Evolutionary conservation across 352 stramenopile species (phyloP), one percentile per base, ranked within the genome.

Genomic region (Blastocystis sp.): DNA sequence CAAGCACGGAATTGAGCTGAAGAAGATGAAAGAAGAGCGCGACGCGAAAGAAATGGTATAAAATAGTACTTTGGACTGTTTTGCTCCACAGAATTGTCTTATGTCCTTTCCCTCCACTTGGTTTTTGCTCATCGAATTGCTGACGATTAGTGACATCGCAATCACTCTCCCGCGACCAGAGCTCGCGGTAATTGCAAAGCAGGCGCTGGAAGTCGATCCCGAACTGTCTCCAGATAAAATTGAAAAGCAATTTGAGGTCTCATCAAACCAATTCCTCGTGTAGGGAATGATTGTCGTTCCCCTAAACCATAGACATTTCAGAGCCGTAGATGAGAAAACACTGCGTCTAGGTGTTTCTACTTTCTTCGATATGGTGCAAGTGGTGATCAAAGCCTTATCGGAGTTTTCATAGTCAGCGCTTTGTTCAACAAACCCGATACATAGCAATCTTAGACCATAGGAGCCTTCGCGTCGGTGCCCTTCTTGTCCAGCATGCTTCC

Each of bases 311-410:
- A 84, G 74, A n/a, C 74, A 84, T 69, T 84, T 84, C 56, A 67
- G 45, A 56, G 43, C 74, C 4, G 74, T 84, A 9, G 74, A 84
- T n/a, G 74, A 62, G 52, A 84, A 84, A 21, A 66, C 59, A 59
- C 53, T 84, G n/a, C 52, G 74, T 10, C 41, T 84, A 59, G 53
- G 74, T 52, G 74, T 84, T 17, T 84, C 74, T 67, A 84, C 74
- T 9, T 84, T 84, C 34, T 84, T 84, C 45, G 74, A 84, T 84
- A 84, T 84, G 74, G 53, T 84, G 34, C 74, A 84, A 62, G 74
- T 84, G 17, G 74, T 67, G 19, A 66, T 84, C 23, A 40, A 62
- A 52, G 56, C 45, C 2, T 45, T 84, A 11, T 84, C 74, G 7
- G 74, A 84, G n/a, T 84, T 84, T 67, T 9, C 43, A 23, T 11